Percentiles rank a stretch among this genome's conserved stretches.
Evolutionary conservation across 441 rosid genomes (phyloP).

Genomic region (Jatropha podagrica): DNA sequence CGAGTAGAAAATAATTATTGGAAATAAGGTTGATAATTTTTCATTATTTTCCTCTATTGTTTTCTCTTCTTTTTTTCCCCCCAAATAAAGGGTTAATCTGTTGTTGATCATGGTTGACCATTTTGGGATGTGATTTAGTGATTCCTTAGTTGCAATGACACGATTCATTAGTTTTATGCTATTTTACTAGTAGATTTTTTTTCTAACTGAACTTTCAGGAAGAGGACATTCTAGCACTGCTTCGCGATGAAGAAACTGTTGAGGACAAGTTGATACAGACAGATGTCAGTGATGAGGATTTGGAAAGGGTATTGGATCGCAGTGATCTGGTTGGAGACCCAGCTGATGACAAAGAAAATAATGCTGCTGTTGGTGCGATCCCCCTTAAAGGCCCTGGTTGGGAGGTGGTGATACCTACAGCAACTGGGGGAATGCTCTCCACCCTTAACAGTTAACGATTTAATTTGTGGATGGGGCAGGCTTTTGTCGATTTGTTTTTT

Average conservation of each 20-base stretch:
- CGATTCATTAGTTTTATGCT: background rate
- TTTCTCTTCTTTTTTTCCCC: no score
- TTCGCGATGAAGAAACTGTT: conserved; percentile 69
- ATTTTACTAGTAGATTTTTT: background rate
- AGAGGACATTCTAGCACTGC: conserved; percentile 74
- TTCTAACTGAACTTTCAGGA: conserved; percentile 44
- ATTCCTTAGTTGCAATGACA: background rate
- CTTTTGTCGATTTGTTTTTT: background rate
- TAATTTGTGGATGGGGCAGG: background rate
- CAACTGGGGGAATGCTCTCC: conserved; percentile 76
- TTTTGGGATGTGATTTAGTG: background rate
- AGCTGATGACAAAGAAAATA: conserved; percentile 27
- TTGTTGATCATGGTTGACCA: background rate
- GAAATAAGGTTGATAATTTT: no score
- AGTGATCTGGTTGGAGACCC: conserved; percentile 54
- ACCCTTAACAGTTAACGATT: conserved; percentile 59
- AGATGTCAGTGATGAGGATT: conserved; percentile 76
- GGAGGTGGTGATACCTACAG: conserved; percentile 88
- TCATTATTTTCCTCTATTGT: no score
- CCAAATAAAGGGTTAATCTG: background rate
- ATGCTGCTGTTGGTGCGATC: conserved; percentile 28
- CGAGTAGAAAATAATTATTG: no score
- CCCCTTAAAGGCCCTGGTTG: conserved; percentile 96
- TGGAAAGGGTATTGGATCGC: conserved; percentile 70
- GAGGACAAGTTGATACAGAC: conserved; percentile 93